A percentile compares a stretch with the other conserved stretches of the same genome.
phyloP scores from a whole-genome alignment of 306 rosid species.

The Biancaea sappan region DNA sequence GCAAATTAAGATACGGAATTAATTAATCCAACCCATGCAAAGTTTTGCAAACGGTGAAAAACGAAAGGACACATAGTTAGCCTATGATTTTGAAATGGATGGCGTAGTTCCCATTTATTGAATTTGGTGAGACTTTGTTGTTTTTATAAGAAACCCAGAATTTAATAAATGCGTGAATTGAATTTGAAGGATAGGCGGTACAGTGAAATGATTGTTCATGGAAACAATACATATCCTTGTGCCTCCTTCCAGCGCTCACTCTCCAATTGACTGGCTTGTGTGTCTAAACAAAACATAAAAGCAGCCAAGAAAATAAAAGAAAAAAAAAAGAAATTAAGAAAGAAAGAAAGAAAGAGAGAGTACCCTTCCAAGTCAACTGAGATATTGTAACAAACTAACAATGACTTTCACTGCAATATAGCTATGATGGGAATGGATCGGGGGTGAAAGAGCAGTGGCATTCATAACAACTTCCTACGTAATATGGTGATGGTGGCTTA shows the following conservation, averaged over 20 bases:
- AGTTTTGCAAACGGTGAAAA: background rate
- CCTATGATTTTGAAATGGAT: slow-evolving; percentile 23
- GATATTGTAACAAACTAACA: slow-evolving; percentile 30
- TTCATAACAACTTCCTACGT: slow-evolving; percentile 45
- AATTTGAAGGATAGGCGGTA: slow-evolving; percentile 27
- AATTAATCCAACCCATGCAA: slow-evolving; percentile 7
- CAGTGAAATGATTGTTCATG: slow-evolving; percentile 33
- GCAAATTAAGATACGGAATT: background rate
- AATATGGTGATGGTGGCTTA: slow-evolving; percentile 35
- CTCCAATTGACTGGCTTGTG: slow-evolving; percentile 7
- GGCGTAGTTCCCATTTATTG: slow-evolving; percentile 23
- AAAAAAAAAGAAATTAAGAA: background rate
- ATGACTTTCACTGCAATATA: slow-evolving; percentile 39
- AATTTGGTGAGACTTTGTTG: slow-evolving; percentile 31
- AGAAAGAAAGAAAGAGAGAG: background rate
- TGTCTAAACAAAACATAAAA: background rate
- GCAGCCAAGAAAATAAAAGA: background rate
- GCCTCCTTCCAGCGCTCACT: slow-evolving; percentile 15
- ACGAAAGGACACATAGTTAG: background rate
- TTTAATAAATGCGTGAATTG: slow-evolving; percentile 33
- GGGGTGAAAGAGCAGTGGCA: slow-evolving; percentile 34
- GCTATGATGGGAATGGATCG: slow-evolving; percentile 35
- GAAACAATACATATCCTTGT: slow-evolving; percentile 28
- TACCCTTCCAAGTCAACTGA: slow-evolving; percentile 32
- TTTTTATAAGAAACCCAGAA: slow-evolving; percentile 29